Evolutionary conservation across 2,329 filamentous ascomycete genomes (phyloP).

Genomic region (Teratosphaeria nubilosa): DNA sequence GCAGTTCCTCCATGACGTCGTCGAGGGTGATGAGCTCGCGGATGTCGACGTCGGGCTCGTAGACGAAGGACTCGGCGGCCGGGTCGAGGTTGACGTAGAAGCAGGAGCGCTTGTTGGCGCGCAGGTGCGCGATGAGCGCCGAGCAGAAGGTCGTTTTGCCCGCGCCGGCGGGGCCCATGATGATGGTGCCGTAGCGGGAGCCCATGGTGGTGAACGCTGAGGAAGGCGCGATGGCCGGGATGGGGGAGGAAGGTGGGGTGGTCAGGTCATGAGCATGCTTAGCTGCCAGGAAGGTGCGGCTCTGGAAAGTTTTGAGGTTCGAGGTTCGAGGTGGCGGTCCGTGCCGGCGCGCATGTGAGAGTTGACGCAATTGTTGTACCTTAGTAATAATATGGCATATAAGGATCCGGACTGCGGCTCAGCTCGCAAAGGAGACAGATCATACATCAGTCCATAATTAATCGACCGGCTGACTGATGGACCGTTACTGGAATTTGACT

Average conservation of each 20-base stretch:
- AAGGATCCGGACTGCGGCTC: no score
- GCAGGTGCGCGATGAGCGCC: slow-evolving; percentile 82
- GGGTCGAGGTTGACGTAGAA: slow-evolving; percentile 99
- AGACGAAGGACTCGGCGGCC: slow-evolving; percentile 84
- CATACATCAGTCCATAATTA: neutral
- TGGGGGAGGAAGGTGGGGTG: neutral
- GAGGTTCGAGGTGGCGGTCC: neutral
- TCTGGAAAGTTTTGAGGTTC: neutral
- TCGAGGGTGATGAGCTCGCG: slow-evolving; percentile 87
- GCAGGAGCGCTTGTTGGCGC: slow-evolving; percentile 80
- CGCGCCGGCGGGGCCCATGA: slow-evolving; percentile 95
- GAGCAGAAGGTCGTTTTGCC: slow-evolving; percentile 97
- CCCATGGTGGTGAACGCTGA: slow-evolving; percentile 11
- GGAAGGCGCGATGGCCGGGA: neutral
- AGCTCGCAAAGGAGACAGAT: no score
- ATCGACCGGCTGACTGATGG: neutral
- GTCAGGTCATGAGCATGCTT: neutral
- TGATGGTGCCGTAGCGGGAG: slow-evolving; percentile 77
- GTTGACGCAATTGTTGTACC: neutral
- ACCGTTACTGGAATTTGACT: no score
- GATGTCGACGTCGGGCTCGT: slow-evolving; percentile 88
- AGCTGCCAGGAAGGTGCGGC: no score
- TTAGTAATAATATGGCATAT: no score
- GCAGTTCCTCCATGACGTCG: slow-evolving; percentile 94
- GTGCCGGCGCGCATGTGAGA: neutral